These are phyloP conservation scores for Chrysosporium keratinophilum DNA, from an alignment of 2,329 filamentous ascomycete species.

Conservation along the genomic window DNA sequence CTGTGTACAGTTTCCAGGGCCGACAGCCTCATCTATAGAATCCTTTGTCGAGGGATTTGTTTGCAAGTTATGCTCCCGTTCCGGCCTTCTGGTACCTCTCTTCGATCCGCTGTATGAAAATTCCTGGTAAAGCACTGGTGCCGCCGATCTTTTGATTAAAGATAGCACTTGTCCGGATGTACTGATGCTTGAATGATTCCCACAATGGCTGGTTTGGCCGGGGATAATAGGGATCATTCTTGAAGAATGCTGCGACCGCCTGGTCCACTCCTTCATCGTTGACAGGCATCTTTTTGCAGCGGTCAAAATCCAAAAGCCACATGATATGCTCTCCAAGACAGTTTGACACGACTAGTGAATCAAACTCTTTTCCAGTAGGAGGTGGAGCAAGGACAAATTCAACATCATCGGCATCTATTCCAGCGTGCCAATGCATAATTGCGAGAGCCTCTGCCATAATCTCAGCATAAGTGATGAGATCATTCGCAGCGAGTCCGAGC, in stretches of 20 bases:
- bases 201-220: constrained; percentile 26
- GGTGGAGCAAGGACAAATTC: constrained; percentile 43
- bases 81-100: background rate
- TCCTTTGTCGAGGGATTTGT: too few relatives aligned
- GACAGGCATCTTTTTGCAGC: constrained; percentile 30
- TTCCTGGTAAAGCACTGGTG: background rate
- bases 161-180: constrained; percentile 18
- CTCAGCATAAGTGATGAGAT: constrained; percentile 28
- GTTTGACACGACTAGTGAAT: constrained; percentile 12
- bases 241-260: constrained; percentile 37
- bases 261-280: constrained; percentile 33
- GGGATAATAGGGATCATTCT: constrained; percentile 46
- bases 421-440: constrained; percentile 40
- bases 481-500: constrained; percentile 29
- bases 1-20: too few relatives aligned
- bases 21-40: too few relatives aligned
- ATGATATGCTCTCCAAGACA: constrained; percentile 29
- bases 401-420: constrained; percentile 44
- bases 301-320: constrained; percentile 44
- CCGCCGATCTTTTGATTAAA: background rate
- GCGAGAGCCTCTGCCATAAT: constrained; percentile 44
- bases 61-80: too few relatives aligned
- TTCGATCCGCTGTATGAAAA: constrained; percentile 11
- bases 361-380: background rate
- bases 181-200: constrained; percentile 22